These are phyloP conservation scores for Podospora comata DNA, from an alignment of 495 filamentous ascomycete species.

Conservation along the genomic window DNA sequence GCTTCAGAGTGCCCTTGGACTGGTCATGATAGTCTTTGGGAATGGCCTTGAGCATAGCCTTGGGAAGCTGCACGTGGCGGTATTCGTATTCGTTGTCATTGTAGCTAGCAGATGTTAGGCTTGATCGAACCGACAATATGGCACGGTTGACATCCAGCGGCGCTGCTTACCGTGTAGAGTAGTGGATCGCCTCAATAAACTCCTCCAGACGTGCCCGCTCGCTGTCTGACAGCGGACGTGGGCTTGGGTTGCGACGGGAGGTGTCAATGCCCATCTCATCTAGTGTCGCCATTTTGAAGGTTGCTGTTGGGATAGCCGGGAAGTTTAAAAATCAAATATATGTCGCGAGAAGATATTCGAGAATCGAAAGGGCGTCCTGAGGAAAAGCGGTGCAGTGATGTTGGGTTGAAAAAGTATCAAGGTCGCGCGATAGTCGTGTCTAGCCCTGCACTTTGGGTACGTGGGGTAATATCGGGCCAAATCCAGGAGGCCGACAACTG, in stretches of 20 bases:
- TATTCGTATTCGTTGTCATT: constrained; percentile 87
- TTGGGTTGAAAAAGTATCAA: neutral
- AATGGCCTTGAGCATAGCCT: constrained; percentile 95
- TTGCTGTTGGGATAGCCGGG: neutral
- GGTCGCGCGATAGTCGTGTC: constrained; percentile 2
- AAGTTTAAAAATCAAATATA: neutral
- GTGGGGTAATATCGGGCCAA: constrained; percentile 1
- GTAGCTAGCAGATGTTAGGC: constrained; percentile 56
- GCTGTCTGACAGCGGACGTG: constrained; percentile 71
- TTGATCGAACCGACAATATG: neutral
- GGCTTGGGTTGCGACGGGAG: constrained; percentile 75
- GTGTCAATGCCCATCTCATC: constrained; percentile 66
- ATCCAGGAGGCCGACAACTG: neutral
- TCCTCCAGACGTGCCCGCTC: constrained; percentile 84
- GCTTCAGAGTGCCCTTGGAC: constrained; percentile 85
- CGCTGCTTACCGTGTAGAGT: constrained; percentile 75
- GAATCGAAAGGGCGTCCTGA: neutral
- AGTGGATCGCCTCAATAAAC: constrained; percentile 88
- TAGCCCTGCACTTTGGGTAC: neutral
- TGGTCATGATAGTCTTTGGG: constrained; percentile 93
- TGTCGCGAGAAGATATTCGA: neutral
- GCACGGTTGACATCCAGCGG: neutral
- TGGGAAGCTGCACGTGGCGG: constrained; percentile 94
- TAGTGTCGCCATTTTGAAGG: constrained; percentile 25
- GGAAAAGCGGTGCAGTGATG: neutral